Conservation (phyloP, 2,329 filamentous ascomycete species). For the Alternaria ventricosa region DNA sequence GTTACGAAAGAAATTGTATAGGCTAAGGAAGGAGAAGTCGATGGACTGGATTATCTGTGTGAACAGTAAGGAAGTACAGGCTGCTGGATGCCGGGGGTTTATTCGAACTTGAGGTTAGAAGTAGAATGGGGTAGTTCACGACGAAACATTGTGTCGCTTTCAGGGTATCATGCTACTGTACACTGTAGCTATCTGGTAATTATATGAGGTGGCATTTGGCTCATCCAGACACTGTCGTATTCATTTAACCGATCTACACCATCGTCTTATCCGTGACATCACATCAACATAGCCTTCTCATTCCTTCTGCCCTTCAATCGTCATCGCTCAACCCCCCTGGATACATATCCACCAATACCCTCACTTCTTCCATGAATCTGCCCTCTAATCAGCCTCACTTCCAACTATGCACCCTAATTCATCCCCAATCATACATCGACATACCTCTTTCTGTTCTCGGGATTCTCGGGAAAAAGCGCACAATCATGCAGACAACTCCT, state of each 20-base stretch:
- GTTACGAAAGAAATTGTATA: not conserved
- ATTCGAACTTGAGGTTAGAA: not conserved
- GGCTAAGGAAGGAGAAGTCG: not conserved
- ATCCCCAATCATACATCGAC: too few species aligned
- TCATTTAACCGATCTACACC: not conserved
- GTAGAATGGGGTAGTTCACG: not conserved
- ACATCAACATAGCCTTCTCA: not conserved
- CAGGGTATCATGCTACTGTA: fast-evolving
- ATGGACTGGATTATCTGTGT: not conserved
- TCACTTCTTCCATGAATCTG: too few species aligned
- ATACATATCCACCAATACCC: too few species aligned
- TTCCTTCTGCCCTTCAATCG: too few species aligned
- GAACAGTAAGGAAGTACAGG: not conserved
- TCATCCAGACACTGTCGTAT: not conserved
- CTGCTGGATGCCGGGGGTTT: not conserved
- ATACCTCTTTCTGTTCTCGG: not conserved
- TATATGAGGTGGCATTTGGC: not conserved
- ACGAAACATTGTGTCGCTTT: not conserved
- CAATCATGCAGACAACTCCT: not conserved
- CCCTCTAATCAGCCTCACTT: too few species aligned
- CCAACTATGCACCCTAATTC: too few species aligned
- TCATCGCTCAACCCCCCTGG: too few species aligned
- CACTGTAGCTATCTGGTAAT: not conserved
- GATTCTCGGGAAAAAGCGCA: not conserved
- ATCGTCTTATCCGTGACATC: not conserved